These are phyloP conservation scores for Lentinus brumalis DNA, from an alignment of 768 basidiomycete species.

Conservation along the genomic window DNA sequence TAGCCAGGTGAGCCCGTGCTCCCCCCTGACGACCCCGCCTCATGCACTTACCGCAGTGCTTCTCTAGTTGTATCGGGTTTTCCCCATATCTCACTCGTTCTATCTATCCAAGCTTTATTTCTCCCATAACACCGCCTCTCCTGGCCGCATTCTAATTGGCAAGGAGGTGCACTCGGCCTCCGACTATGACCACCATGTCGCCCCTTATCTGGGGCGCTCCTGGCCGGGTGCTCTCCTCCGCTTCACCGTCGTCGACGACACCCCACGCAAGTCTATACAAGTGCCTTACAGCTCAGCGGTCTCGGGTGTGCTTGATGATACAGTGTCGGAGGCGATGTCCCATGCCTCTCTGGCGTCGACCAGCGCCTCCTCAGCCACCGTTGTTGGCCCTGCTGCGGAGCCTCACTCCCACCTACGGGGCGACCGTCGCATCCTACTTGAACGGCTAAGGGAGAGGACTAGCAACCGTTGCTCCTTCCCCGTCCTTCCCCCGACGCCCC, in stretches of 20 bases:
- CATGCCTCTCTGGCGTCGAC: slow-evolving; percentile 4
- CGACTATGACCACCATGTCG: slow-evolving; percentile 56
- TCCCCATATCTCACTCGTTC: slow-evolving; percentile 60
- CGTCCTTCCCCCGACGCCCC: slow-evolving; percentile 14
- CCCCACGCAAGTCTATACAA: slow-evolving; percentile 37
- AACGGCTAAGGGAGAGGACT: slow-evolving; percentile 27
- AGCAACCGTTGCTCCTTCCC: slow-evolving; percentile 17
- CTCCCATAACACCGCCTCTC: slow-evolving; percentile 54
- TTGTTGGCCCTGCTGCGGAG: slow-evolving; percentile 18
- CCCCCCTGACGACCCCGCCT: slow-evolving; percentile 1
- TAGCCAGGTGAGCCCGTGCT: slow-evolving; percentile 52
- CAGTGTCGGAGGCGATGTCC: slow-evolving; percentile 23
- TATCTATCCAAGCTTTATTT: slow-evolving; percentile 71
- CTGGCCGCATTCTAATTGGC: slow-evolving; percentile 61
- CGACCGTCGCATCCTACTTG: slow-evolving; percentile 23
- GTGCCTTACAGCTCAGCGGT: slow-evolving; percentile 28
- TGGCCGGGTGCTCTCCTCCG: slow-evolving; percentile 63
- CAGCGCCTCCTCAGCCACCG: slow-evolving; percentile 17
- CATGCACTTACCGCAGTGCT: slow-evolving; percentile 14
- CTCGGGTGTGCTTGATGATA: slow-evolving; percentile 46
- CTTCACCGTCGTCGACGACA: slow-evolving; percentile 62
- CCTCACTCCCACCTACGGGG: slow-evolving; percentile 4
- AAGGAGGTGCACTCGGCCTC: slow-evolving; percentile 58
- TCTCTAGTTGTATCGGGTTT: slow-evolving; percentile 66
- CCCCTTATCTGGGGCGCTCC: slow-evolving; percentile 49